Evolutionary conservation across 225 moss, liverwort and hornwort genomes (phyloP), one percentile per base, ranked within the genome.

Genomic region (Ulota crispa): DNA sequence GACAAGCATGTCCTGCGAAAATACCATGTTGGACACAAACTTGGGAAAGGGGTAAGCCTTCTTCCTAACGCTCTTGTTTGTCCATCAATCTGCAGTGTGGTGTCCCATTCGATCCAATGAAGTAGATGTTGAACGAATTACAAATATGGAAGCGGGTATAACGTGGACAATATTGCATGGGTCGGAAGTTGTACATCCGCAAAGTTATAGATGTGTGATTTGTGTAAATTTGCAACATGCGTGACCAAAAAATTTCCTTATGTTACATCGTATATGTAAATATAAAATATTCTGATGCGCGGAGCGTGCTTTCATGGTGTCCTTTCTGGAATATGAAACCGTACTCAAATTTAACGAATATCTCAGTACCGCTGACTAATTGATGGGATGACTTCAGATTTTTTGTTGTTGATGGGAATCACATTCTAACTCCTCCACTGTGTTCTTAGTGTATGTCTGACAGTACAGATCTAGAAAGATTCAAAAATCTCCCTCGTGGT

Each of bases 1-100:
- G 89, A 89, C 79, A 89, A 89, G 83, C 85, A 89, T 64, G 89
- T 89, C 21, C 72, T 89, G 65, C 87, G 89, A 26, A 89, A 89
- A 76, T 89, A 85, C 72, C 87, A 85, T 64, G 16, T 89, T 24
- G 87, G 87, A 27, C 89, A 89, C 64, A 87, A 83, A 72, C 89
- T 89, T 61, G 89, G 89, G 16, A 87, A 87, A 85, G 89, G 89
- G 76, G 87, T 89, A 76, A 75, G 76, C 80, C 64, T 52, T 21
- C 69, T 80, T 39, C 53, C 66, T 23, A 47, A 59, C 59, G 65
- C 59, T 66, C 45, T 55, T 63, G 64, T 24, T 77, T 50, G 60
- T 42, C 52, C 21, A 23, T 72, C 15, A 13, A 39, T 64, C 28
- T 37, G 9, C 52, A 81, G 1, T 54, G 16, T 73, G 64, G 23